Evolutionary conservation across 805 yeast species (phyloP).

Genomic region (Priceomyces fermenticarens): DNA sequence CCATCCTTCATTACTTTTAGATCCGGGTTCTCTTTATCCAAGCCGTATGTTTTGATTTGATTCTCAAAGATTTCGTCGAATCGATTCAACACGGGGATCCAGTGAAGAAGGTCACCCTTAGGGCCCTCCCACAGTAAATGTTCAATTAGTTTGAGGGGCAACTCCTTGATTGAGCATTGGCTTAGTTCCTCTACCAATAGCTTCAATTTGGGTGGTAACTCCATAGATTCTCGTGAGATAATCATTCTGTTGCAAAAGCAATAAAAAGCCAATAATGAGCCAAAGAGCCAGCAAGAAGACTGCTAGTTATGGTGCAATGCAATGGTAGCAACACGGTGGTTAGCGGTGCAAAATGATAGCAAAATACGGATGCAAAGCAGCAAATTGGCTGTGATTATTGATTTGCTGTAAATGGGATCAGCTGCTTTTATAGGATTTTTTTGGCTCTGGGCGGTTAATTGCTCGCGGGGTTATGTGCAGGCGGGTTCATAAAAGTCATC

Average conservation of each 20-base stretch:
- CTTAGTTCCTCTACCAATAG: conserved; percentile 36
- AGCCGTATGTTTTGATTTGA: conserved; percentile 51
- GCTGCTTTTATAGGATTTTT: too few relatives aligned
- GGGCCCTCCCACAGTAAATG: conserved; percentile 58
- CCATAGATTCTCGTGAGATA: conserved; percentile 26
- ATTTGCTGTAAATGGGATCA: too few relatives aligned
- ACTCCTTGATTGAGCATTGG: conserved; percentile 32
- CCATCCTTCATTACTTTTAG: conserved; percentile 41
- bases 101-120: conserved; percentile 66
- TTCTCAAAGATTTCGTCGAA: conserved; percentile 66
- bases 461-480: not conserved
- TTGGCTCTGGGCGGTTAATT: not conserved
- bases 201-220: conserved; percentile 26
- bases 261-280: too few relatives aligned
- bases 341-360: too few relatives aligned
- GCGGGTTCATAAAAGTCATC: not conserved
- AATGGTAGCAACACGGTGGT: too few relatives aligned
- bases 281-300: too few relatives aligned
- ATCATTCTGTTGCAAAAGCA: conserved; percentile 30
- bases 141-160: conserved; percentile 36
- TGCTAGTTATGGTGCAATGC: too few relatives aligned
- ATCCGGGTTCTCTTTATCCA: conserved; percentile 44
- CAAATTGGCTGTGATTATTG: too few relatives aligned
- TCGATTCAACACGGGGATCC: conserved; percentile 74
- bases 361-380: too few relatives aligned